Evolutionary conservation across 495 filamentous ascomycete species (phyloP).

Genomic region (Hapsidospora chrysogenum): DNA sequence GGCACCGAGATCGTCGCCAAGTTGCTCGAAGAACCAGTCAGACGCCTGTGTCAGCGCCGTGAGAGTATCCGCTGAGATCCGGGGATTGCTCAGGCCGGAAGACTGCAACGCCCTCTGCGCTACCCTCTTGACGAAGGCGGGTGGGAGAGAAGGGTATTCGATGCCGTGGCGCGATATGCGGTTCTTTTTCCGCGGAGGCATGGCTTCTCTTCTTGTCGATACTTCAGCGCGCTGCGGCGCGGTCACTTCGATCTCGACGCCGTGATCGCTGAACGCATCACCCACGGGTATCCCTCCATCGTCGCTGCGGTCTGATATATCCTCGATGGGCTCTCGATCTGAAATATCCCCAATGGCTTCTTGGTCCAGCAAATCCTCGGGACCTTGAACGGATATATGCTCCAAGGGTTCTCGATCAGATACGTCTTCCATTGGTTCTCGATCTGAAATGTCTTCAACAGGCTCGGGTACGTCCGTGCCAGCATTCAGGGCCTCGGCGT

Average conservation of each 20-base stretch:
- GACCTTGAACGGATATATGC: too few relatives aligned
- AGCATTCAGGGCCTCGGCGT: too few relatives aligned
- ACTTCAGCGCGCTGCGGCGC: slow-evolving; percentile 3
- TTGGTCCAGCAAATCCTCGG: too few relatives aligned
- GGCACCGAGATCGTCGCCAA: slow-evolving; percentile 56
- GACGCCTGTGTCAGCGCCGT: slow-evolving; percentile 60
- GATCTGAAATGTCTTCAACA: too few relatives aligned
- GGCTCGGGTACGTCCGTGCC: too few relatives aligned
- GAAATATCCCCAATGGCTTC: too few relatives aligned
- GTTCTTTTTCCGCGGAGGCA: slow-evolving; percentile 3
- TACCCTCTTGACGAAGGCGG: slow-evolving; percentile 54
- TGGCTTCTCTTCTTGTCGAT: background rate
- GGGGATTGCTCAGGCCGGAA: slow-evolving; percentile 37
- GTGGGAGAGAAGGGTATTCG: slow-evolving; percentile 56
- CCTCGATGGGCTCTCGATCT: slow-evolving; percentile 14
- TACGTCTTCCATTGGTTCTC: too few relatives aligned
- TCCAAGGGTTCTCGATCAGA: too few relatives aligned
- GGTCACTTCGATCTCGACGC: slow-evolving; percentile 6
- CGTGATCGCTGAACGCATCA: slow-evolving; percentile 5
- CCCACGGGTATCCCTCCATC: slow-evolving; percentile 11
- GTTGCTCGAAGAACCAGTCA: slow-evolving; percentile 81
- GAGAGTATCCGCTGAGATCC: slow-evolving; percentile 55
- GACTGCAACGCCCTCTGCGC: slow-evolving; percentile 53
- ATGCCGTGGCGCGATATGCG: slow-evolving; percentile 58
- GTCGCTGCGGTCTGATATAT: slow-evolving; percentile 4